Evolutionary conservation across 2,329 filamentous ascomycete genomes (phyloP).

Genomic region (Neonectria magnoliae): DNA sequence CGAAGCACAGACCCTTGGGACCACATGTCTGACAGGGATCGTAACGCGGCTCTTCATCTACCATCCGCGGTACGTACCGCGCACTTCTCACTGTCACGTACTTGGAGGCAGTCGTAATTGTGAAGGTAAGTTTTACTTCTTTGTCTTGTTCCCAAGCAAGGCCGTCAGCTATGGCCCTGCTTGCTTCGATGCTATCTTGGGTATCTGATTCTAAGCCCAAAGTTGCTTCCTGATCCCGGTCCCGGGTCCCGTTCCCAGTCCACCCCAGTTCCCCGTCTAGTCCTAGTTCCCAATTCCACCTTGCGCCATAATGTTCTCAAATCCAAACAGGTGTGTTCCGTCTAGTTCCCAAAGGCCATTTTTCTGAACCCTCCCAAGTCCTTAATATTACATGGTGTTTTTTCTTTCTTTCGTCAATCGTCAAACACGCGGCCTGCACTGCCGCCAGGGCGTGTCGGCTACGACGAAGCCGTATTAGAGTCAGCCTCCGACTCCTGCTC

Average conservation of each 20-base stretch:
- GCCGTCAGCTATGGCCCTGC: constrained; percentile 20
- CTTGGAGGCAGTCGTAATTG: background rate
- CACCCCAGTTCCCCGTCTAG: constrained; percentile 7
- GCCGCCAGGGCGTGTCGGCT: background rate
- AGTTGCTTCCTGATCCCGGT: constrained; percentile 21
- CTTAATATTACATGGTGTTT: constrained; percentile 31
- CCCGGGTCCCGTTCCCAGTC: constrained; percentile 1
- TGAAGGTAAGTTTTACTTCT: background rate
- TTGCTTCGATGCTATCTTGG: constrained; percentile 27
- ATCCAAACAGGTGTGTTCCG: constrained; percentile 17
- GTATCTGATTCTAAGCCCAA: constrained; percentile 35
- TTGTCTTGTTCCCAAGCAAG: constrained; percentile 10
- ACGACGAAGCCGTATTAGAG: background rate
- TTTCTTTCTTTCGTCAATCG: constrained; percentile 32
- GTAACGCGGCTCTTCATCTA: constrained; percentile 39
- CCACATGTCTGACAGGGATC: constrained; percentile 48
- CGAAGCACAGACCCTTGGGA: constrained; percentile 37
- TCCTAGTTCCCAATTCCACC: background rate
- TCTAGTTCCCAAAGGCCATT: constrained; percentile 12
- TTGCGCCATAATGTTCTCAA: constrained; percentile 26
- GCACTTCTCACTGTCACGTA: constrained; percentile 17
- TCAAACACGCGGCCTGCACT: constrained; percentile 16
- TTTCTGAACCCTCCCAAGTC: constrained; percentile 15
- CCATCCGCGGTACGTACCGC: constrained; percentile 25
- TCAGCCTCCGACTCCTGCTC: constrained; percentile 45